These are phyloP conservation scores for Beta corolliflora DNA, from an alignment of 179 eudicot species.

Conservation along the genomic window DNA sequence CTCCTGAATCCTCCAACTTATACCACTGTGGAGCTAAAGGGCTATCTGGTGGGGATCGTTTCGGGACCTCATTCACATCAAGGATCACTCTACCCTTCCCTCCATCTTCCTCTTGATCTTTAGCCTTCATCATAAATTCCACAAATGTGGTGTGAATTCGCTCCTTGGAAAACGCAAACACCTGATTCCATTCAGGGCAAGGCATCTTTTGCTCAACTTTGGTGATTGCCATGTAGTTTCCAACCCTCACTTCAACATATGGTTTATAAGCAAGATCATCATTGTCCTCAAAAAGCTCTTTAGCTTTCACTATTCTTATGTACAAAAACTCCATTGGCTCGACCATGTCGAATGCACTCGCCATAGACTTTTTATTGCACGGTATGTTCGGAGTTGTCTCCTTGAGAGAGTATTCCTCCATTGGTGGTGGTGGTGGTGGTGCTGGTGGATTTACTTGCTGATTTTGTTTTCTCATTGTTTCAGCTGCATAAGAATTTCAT, in stretches of 20 bases:
- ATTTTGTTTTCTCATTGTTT: slow-evolving; percentile 1
- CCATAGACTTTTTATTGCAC: slow-evolving; percentile 32
- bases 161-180: slow-evolving; percentile 57
- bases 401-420: slow-evolving; percentile 47
- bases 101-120: slow-evolving; percentile 31
- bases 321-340: slow-evolving; percentile 70
- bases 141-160: slow-evolving; percentile 42
- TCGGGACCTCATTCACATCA: slow-evolving; percentile 50
- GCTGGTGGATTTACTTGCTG: slow-evolving; percentile 1
- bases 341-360: slow-evolving; percentile 53
- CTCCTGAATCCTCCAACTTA: slow-evolving; percentile 39
- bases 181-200: slow-evolving; percentile 61
- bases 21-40: slow-evolving; percentile 77
- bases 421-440: slow-evolving; percentile 10
- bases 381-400: slow-evolving; percentile 50
- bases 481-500: slow-evolving; percentile 9
- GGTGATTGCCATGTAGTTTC: slow-evolving; percentile 47
- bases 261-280: slow-evolving; percentile 32
- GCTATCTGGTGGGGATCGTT: slow-evolving; percentile 64
- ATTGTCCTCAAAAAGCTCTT: slow-evolving; percentile 32
- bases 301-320: slow-evolving; percentile 53
- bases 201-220: slow-evolving; percentile 28
- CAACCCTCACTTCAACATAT: slow-evolving; percentile 55
- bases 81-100: slow-evolving; percentile 44
- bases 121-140: slow-evolving; percentile 43